Conservation (phyloP, 805 yeast genomes). For the Kodamaea laetipori region DNA sequence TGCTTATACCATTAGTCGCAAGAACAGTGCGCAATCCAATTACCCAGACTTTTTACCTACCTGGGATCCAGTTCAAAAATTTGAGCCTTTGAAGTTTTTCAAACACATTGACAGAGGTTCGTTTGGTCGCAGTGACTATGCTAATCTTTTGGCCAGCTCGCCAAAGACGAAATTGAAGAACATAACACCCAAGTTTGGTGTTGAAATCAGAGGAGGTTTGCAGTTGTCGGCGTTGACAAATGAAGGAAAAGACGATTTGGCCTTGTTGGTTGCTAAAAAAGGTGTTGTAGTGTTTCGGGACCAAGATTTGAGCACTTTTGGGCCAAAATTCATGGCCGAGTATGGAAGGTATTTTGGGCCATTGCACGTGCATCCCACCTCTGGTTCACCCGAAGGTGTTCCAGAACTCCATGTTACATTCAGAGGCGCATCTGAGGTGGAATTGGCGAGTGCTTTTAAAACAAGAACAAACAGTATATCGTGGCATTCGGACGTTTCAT, state of each 20-base stretch:
- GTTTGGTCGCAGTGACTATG: constrained; percentile 24
- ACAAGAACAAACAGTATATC: constrained; percentile 39
- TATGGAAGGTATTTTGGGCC: constrained; percentile 69
- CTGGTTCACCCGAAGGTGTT: constrained; percentile 66
- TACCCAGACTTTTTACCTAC: constrained; percentile 35
- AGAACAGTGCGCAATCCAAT: constrained; percentile 24
- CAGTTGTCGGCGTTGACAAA: constrained; percentile 31
- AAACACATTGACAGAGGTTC: constrained; percentile 32
- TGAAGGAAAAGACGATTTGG: constrained; percentile 35
- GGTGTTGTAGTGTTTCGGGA: constrained; percentile 38
- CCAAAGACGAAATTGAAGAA: constrained; percentile 19
- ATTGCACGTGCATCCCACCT: constrained; percentile 70
- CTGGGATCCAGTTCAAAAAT: constrained; percentile 37
- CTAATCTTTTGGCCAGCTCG: constrained; percentile 23
- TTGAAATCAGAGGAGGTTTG: constrained; percentile 28
- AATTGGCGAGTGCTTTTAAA: constrained; percentile 37
- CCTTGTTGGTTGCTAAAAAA: constrained; percentile 33
- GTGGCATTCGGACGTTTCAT: constrained; percentile 78
- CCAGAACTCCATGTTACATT: constrained; percentile 67
- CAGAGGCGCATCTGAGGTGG: constrained; percentile 47
- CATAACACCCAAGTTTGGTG: constrained; percentile 37
- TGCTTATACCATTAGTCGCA: constrained; percentile 28
- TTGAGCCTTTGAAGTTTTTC: constrained; percentile 28
- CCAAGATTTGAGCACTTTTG: constrained; percentile 33
- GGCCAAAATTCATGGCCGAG: constrained; percentile 52